Evolutionary conservation across 169 alveolate species (phyloP).

Genomic region (Cytauxzoon felis): DNA sequence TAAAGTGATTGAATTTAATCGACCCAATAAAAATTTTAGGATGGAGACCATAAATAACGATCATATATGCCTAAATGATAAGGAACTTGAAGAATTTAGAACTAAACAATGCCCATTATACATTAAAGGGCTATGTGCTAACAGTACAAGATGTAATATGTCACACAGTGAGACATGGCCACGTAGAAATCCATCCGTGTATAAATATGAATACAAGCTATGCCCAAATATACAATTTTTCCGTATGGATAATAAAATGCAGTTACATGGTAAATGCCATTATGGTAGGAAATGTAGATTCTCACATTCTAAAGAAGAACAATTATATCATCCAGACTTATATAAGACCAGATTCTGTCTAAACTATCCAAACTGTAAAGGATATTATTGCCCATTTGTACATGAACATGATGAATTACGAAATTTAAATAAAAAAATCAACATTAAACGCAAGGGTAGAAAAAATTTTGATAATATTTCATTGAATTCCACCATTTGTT

Average conservation of each 20-base stretch:
- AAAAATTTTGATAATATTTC: neutral
- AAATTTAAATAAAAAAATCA: neutral
- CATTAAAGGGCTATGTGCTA: slow-evolving; percentile 35
- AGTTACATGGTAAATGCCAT: slow-evolving; percentile 70
- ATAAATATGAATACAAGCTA: slow-evolving; percentile 57
- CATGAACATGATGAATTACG: slow-evolving; percentile 82
- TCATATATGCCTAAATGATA: slow-evolving; percentile 45
- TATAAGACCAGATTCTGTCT: slow-evolving; percentile 83
- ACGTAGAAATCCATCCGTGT: slow-evolving; percentile 37
- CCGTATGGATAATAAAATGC: slow-evolving; percentile 56
- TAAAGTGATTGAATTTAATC: neutral
- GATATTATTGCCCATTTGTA: slow-evolving; percentile 83
- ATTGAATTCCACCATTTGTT: neutral
- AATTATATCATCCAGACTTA: slow-evolving; percentile 85
- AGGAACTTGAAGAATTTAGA: slow-evolving; percentile 55
- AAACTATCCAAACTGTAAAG: slow-evolving; percentile 76
- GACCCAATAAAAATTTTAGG: neutral
- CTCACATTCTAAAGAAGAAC: slow-evolving; percentile 89
- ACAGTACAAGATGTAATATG: slow-evolving; percentile 42
- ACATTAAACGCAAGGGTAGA: neutral
- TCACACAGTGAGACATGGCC: slow-evolving; percentile 68
- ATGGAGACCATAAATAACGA: neutral
- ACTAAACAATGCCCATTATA: slow-evolving; percentile 55
- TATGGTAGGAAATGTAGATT: slow-evolving; percentile 84
- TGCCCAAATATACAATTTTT: slow-evolving; percentile 65